Conservation (phyloP, 164 flowering plant species). For the Umbellularia californica region DNA sequence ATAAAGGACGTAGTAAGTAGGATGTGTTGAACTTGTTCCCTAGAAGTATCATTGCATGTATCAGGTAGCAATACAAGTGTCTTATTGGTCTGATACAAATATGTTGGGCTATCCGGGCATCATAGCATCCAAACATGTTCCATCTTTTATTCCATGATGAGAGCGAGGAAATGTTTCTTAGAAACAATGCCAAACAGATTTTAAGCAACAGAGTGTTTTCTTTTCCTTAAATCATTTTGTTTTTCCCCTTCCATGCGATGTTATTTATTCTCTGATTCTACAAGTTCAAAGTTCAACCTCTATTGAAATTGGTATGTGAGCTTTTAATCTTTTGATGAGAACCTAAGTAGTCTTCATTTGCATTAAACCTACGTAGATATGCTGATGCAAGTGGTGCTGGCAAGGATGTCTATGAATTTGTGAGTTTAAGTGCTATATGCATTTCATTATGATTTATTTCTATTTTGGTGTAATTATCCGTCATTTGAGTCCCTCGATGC, state of each 20-base stretch:
- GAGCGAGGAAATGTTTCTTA: no score
- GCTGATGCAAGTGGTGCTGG: conserved; percentile 30
- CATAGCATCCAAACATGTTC: no score
- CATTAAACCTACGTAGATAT: conserved; percentile 15
- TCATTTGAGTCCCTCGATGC: conserved; percentile 7
- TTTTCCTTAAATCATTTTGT: no score
- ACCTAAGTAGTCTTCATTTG: conserved; percentile 3
- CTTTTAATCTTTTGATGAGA: neutral
- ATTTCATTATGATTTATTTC: neutral
- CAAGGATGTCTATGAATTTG: conserved; percentile 27
- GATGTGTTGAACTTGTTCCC: no score
- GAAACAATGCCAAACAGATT: neutral
- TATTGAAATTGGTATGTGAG: neutral
- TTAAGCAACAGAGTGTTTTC: neutral
- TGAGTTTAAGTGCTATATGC: conserved; percentile 5
- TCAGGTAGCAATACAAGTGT: no score
- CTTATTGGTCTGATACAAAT: no score
- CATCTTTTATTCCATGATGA: no score
- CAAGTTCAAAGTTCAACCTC: neutral
- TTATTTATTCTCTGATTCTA: neutral
- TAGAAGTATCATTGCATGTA: no score
- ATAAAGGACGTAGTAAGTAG: no score
- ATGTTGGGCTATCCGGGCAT: no score
- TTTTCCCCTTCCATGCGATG: neutral
- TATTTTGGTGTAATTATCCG: neutral